Evolutionary conservation across 164 flowering plant species (phyloP).

Genomic region (Akebia trifoliata): DNA sequence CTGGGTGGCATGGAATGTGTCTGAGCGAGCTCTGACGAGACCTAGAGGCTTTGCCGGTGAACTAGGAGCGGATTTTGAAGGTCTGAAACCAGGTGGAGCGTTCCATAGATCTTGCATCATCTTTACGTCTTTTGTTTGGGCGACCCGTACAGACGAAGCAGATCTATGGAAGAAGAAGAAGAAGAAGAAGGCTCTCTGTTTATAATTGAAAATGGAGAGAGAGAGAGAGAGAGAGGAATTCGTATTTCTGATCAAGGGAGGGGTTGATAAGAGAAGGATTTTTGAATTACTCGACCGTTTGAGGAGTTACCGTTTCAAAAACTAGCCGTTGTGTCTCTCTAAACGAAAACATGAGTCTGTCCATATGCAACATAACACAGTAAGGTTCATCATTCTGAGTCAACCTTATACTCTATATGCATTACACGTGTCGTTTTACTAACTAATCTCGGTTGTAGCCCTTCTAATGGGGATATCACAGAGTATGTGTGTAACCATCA

Average conservation of each 20-base stretch:
- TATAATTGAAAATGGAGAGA: not conserved
- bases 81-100: slow-evolving; percentile 70
- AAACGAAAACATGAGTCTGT: too few species aligned
- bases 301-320: slow-evolving; percentile 36
- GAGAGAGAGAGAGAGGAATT: slow-evolving; percentile 8
- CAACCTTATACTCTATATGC: too few species aligned
- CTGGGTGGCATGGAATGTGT: slow-evolving; percentile 76
- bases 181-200: too few species aligned
- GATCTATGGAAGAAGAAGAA: slow-evolving; percentile 17
- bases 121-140: slow-evolving; percentile 12
- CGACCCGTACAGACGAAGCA: slow-evolving; percentile 15
- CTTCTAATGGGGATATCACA: too few species aligned
- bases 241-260: not conserved
- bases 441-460: too few species aligned
- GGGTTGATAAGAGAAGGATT: slow-evolving; percentile 9
- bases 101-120: slow-evolving; percentile 91
- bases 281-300: slow-evolving; percentile 66
- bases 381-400: too few species aligned
- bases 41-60: slow-evolving; percentile 84
- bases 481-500: too few species aligned
- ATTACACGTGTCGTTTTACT: too few species aligned
- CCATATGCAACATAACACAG: too few species aligned
- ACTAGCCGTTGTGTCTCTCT: slow-evolving; percentile 60
- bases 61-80: slow-evolving; percentile 85
- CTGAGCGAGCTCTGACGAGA: slow-evolving; percentile 62